phyloP scores from a whole-genome alignment of 129 eudicot genomes.

The Kitagawia praeruptora region DNA sequence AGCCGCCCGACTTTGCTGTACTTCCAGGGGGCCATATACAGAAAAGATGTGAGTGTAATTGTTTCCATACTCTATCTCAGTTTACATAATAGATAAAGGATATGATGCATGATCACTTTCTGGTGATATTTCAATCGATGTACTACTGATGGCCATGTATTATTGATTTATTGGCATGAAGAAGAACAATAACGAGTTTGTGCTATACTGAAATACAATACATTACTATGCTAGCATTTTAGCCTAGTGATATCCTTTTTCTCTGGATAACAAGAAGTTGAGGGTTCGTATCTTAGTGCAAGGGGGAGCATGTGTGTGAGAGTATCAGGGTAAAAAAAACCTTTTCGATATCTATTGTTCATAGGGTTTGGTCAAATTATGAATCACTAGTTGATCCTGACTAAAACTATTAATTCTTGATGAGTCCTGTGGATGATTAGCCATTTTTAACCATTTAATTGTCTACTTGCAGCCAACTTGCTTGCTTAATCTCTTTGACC shows the following conservation, averaged over 20 bases:
- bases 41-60: slow-evolving; percentile 64
- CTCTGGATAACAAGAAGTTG: too few relatives aligned
- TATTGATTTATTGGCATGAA: background rate
- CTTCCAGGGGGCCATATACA: slow-evolving; percentile 86
- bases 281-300: too few relatives aligned
- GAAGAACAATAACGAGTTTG: background rate
- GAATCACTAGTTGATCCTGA: background rate
- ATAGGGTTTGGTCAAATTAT: background rate
- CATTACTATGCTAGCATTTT: background rate
- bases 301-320: too few relatives aligned
- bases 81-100: background rate
- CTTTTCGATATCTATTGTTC: background rate
- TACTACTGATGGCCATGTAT: background rate
- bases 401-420: background rate
- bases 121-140: background rate
- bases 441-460: background rate
- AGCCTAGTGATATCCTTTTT: too few relatives aligned
- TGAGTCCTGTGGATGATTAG: background rate
- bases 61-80: background rate
- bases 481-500: background rate
- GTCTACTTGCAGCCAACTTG: background rate
- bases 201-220: background rate
- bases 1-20: slow-evolving; percentile 73
- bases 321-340: too few relatives aligned
- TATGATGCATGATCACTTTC: background rate